A percentile compares a stretch with the other conserved stretches of the same genome.
Conservation (phyloP, 768 basidiomycete species). For the Cantharellus cinnabarinus region DNA sequence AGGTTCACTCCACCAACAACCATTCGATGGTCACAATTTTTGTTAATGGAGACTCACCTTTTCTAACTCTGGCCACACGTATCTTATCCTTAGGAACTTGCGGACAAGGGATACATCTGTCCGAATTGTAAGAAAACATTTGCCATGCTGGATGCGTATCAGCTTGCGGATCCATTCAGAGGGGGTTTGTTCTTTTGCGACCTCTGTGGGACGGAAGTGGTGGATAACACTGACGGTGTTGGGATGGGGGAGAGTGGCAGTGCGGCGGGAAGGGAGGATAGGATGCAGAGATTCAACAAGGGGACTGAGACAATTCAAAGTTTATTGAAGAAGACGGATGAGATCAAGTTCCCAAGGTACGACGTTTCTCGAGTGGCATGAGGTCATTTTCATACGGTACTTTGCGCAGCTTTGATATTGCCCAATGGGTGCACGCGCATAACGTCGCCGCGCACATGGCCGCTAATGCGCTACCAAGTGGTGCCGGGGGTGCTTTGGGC, state of each 20-base stretch:
- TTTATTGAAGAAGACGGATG: slow-evolving; percentile 73
- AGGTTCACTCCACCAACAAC: too few relatives aligned
- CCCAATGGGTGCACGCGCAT: slow-evolving; percentile 49
- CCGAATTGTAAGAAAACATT: slow-evolving; percentile 72
- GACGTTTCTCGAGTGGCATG: slow-evolving; percentile 14
- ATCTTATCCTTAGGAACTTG: slow-evolving; percentile 50
- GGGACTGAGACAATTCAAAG: slow-evolving; percentile 79
- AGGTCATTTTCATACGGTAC: slow-evolving; percentile 7
- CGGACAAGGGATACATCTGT: slow-evolving; percentile 95
- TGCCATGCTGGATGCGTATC: slow-evolving; percentile 67
- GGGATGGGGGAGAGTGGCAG: slow-evolving; percentile 38
- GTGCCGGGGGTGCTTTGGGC: neutral
- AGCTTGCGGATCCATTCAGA: slow-evolving; percentile 49
- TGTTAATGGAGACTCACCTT: too few relatives aligned
- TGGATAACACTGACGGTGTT: slow-evolving; percentile 48
- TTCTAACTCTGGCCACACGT: neutral
- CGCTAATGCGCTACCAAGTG: slow-evolving; percentile 17
- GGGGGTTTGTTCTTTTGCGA: slow-evolving; percentile 59
- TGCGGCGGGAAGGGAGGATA: slow-evolving; percentile 68
- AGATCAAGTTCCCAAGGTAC: slow-evolving; percentile 65
- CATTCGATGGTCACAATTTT: too few relatives aligned
- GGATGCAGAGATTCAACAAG: slow-evolving; percentile 87
- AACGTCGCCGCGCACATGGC: slow-evolving; percentile 22
- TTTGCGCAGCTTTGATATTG: slow-evolving; percentile 52
- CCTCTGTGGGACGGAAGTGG: slow-evolving; percentile 60